Conservation (phyloP, 345 rosid species). For the Excoecaria cochinchinensis region DNA sequence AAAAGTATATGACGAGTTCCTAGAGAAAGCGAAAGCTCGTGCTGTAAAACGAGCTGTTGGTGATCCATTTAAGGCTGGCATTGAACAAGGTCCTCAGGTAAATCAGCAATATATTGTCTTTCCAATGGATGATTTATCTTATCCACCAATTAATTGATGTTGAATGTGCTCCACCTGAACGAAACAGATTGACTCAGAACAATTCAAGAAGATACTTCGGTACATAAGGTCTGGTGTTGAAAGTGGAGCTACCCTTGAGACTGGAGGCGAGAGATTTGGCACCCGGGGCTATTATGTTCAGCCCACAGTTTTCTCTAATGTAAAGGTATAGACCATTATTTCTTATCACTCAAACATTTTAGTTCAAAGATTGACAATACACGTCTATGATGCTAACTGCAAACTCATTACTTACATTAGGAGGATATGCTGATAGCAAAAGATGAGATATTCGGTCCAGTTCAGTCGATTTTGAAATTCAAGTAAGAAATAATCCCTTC, state of each 20-base stretch:
- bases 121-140: background rate
- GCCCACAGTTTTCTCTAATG: constrained; percentile 97
- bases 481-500: constrained; percentile 46
- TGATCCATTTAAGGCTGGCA: constrained; percentile 80
- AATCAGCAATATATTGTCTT: background rate
- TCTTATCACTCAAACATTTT: background rate
- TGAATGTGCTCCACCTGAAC: background rate
- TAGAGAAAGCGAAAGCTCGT: constrained; percentile 79
- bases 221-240: constrained; percentile 73
- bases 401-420: constrained; percentile 28
- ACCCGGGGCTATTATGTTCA: constrained; percentile 72
- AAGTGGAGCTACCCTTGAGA: constrained; percentile 81
- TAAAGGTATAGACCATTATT: constrained; percentile 42
- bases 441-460: constrained; percentile 96
- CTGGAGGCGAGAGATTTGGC: constrained; percentile 81
- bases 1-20: constrained; percentile 71
- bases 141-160: background rate
- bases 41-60: constrained; percentile 72
- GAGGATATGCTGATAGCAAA: constrained; percentile 88
- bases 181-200: constrained; percentile 65
- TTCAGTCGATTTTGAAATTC: constrained; percentile 84
- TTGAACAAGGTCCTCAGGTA: constrained; percentile 99
- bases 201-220: constrained; percentile 64
- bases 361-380: background rate
- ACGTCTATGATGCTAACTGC: background rate